phyloP scores from a whole-genome alignment of 768 basidiomycete species.

The Rhizopogon sp. region DNA sequence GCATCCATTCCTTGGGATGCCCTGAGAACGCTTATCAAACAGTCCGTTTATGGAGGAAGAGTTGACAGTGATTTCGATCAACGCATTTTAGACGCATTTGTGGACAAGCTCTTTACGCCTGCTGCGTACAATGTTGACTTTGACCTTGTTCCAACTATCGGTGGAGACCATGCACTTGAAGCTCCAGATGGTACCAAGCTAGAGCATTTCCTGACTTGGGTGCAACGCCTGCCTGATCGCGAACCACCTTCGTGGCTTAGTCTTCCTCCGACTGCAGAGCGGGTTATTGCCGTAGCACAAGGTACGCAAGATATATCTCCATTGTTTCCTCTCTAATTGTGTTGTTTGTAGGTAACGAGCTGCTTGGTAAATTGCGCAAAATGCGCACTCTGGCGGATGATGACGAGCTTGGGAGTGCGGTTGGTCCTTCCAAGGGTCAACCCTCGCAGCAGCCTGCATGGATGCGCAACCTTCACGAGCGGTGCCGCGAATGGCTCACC shows the following conservation, averaged over 20 bases:
- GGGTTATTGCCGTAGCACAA: conserved; percentile 86
- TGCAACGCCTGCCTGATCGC: conserved; percentile 80
- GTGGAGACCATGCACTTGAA: conserved; percentile 50
- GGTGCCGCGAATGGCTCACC: conserved; percentile 80
- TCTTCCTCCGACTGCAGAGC: conserved; percentile 88
- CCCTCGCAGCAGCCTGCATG: conserved; percentile 82
- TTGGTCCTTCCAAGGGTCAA: conserved; percentile 59
- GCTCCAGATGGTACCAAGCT: conserved; percentile 92
- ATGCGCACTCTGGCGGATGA: conserved; percentile 89
- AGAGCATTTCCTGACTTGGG: conserved; percentile 89
- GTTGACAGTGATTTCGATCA: conserved; percentile 97
- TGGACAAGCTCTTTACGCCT: conserved; percentile 84
- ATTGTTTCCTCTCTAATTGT: conserved; percentile 2
- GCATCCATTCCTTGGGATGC: conserved; percentile 93
- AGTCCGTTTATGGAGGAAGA: conserved; percentile 93
- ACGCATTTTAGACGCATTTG: conserved; percentile 86
- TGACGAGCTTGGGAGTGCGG: conserved; percentile 49
- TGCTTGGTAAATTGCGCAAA: conserved; percentile 85
- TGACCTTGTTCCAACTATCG: conserved; percentile 67
- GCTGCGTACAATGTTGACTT: conserved; percentile 92
- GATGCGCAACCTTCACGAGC: conserved; percentile 84
- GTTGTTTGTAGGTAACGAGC: conserved; percentile 57
- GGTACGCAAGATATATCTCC: conserved; percentile 42
- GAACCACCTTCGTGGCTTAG: conserved; percentile 95
- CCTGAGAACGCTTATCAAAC: conserved; percentile 87